Base-by-base conservation (phyloP, 129 eudicot species). In the Flaveria bidentis region DNA sequence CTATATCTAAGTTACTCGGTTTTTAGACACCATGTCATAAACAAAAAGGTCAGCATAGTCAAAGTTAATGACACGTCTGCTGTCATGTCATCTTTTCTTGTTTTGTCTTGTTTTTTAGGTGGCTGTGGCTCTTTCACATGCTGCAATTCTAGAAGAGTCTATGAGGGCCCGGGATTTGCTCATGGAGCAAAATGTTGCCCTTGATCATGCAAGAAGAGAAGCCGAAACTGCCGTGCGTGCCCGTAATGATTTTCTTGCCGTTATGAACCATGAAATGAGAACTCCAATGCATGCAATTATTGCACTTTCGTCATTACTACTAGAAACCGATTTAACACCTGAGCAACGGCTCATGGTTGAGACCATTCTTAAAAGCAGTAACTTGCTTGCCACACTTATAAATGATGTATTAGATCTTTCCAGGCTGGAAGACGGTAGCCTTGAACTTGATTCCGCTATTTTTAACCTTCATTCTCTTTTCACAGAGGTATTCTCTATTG, bases 261-360 rank as follows among this genome's bases (percentile, higher is more conserved):
- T 95, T n/a, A 95, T 89, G 99, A 95, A 95, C 82, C 98, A 94
- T 84, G 98, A 94, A 81, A 94, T 94, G 98, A 81, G 98, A 73
- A 94, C 97, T 67, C 98, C 98, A 0, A 89, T 94, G 97, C 97
- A 94, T 83, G 98, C 96, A 30, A 87, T 89, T 69, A 89, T 88
- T 71, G 98, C 98, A 30, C 88, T 94, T 25, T 94, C 96, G 0
- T 94, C 98, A 28, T 81, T 94, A 25, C 76, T 94, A 18, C 89
- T 82, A 72, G 98, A 87, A 78, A 94, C 97, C 39, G 97, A 87
- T 69, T 85, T 95, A 69, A 87, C 92, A 70, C 94, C 99, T 1
- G 97, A 95, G 87, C 99, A 95, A 73, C 89, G 99, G 47, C 79
- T 91, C 53, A 91, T 95, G 96, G 89, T 95, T 33, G 99, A 95